Conservation (phyloP, 1,284 basidiomycete genomes). For the Austroboletus novae-zelandiae region DNA sequence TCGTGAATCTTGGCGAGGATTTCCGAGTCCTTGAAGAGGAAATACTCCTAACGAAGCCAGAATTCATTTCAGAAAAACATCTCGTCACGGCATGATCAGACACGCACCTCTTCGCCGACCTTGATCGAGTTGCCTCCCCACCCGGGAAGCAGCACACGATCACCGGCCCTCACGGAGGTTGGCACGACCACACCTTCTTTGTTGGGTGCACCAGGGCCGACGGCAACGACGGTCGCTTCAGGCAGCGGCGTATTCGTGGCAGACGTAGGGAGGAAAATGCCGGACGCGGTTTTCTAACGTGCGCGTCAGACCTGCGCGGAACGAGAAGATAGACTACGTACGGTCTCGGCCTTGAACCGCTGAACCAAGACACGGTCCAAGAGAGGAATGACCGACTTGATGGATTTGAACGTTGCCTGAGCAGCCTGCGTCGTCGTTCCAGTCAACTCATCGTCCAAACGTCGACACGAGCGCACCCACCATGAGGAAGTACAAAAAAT, state of each 20-base stretch:
- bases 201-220: slow-evolving; percentile 89
- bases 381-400: slow-evolving; percentile 89
- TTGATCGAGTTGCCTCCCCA: slow-evolving; percentile 98
- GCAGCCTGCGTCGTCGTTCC: slow-evolving; percentile 46
- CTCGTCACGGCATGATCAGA: neutral
- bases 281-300: slow-evolving; percentile 86
- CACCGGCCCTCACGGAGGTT: slow-evolving; percentile 81
- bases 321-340: slow-evolving; percentile 38
- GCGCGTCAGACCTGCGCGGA: neutral
- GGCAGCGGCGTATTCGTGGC: slow-evolving; percentile 83
- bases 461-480: slow-evolving; percentile 13
- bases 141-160: slow-evolving; percentile 89
- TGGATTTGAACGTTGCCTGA: slow-evolving; percentile 89
- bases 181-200: slow-evolving; percentile 84
- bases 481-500: slow-evolving; percentile 19
- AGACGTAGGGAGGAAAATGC: slow-evolving; percentile 92
- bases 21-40: slow-evolving; percentile 92
- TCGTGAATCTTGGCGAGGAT: slow-evolving; percentile 97
- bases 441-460: neutral
- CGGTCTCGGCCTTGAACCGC: slow-evolving; percentile 92
- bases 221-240: slow-evolving; percentile 95
- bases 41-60: slow-evolving; percentile 66
- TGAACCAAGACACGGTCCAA: slow-evolving; percentile 97
- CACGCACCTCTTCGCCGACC: slow-evolving; percentile 90
- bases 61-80: neutral